Percentiles rank a stretch among this genome's conserved stretches.
Evolutionary conservation across 1,284 basidiomycete genomes (phyloP).

Genomic region (Naganishia albida): DNA sequence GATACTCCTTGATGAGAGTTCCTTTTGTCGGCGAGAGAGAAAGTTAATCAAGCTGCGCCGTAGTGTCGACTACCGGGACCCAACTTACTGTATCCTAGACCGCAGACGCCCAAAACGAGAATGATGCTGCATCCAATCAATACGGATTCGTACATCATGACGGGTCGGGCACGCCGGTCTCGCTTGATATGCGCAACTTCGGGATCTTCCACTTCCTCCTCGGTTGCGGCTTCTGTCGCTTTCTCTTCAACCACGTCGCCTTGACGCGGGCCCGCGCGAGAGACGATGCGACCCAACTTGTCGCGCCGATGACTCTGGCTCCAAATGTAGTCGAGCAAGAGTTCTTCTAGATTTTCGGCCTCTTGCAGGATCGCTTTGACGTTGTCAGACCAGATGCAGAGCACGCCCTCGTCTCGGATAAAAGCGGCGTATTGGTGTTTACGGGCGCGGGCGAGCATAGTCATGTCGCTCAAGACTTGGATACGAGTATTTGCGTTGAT

Average conservation of each 20-base stretch:
- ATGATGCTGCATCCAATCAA: constrained; percentile 2
- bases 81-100: constrained; percentile 10
- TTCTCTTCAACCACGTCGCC: background rate
- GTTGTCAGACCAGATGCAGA: constrained; percentile 75
- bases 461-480: constrained; percentile 58
- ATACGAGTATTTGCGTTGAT: constrained; percentile 35
- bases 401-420: constrained; percentile 70
- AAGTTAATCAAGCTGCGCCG: background rate
- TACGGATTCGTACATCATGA: constrained; percentile 29
- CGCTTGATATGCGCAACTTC: constrained; percentile 41
- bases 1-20: constrained; percentile 56
- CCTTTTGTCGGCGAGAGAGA: constrained; percentile 41
- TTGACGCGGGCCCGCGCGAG: too few relatives aligned
- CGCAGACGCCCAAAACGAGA: background rate
- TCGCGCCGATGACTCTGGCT: constrained; percentile 32
- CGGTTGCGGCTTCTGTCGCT: too few relatives aligned
- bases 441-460: constrained; percentile 66
- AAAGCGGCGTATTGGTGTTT: constrained; percentile 84
- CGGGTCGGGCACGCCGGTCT: constrained; percentile 25
- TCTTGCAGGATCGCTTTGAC: constrained; percentile 67
- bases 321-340: constrained; percentile 80
- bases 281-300: background rate
- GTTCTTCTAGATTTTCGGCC: constrained; percentile 66
- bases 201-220: constrained; percentile 1
- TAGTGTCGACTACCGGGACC: background rate